phyloP scores from a whole-genome alignment of 108 stramenopile species.

The Licmophora abbreviata region DNA sequence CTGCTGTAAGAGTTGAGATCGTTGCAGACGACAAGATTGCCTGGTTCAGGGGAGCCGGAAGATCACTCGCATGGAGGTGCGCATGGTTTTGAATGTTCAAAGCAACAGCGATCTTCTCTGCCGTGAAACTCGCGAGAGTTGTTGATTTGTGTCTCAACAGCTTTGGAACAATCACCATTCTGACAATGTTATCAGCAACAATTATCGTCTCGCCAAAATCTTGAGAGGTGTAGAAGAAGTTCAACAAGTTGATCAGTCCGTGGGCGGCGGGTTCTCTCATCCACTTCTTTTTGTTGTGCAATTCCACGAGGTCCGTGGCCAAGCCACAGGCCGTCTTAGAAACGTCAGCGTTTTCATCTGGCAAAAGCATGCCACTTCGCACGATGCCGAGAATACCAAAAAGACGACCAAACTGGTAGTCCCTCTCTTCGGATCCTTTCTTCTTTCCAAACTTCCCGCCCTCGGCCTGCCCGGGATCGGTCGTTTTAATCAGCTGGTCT shows the following conservation, averaged over 20 bases:
- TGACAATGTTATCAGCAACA: constrained; percentile 22
- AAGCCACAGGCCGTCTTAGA: constrained; percentile 27
- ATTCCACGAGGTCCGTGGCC: constrained; percentile 50
- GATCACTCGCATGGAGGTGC: background rate
- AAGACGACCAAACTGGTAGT: constrained; percentile 72
- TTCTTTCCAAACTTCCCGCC: constrained; percentile 35
- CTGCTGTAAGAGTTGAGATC: constrained; percentile 25
- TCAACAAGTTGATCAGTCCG: constrained; percentile 59
- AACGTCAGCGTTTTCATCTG: constrained; percentile 9
- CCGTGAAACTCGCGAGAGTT: constrained; percentile 29
- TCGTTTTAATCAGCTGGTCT: constrained; percentile 34
- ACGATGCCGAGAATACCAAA: constrained; percentile 75
- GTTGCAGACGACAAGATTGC: constrained; percentile 43
- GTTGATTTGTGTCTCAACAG: constrained; percentile 23
- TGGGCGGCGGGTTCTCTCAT: constrained; percentile 77
- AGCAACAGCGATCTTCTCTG: constrained; percentile 61
- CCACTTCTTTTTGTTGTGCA: constrained; percentile 66
- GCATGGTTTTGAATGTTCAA: constrained; percentile 46
- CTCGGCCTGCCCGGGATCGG: constrained; percentile 24
- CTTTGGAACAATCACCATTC: constrained; percentile 45
- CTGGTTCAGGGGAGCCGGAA: constrained; percentile 35
- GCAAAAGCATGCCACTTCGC: constrained; percentile 51
- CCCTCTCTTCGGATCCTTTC: constrained; percentile 74
- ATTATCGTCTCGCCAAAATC: constrained; percentile 4
- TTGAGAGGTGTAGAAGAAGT: constrained; percentile 14